Conservation (phyloP, 441 rosid genomes). For the Heliophila coronopifolia region DNA sequence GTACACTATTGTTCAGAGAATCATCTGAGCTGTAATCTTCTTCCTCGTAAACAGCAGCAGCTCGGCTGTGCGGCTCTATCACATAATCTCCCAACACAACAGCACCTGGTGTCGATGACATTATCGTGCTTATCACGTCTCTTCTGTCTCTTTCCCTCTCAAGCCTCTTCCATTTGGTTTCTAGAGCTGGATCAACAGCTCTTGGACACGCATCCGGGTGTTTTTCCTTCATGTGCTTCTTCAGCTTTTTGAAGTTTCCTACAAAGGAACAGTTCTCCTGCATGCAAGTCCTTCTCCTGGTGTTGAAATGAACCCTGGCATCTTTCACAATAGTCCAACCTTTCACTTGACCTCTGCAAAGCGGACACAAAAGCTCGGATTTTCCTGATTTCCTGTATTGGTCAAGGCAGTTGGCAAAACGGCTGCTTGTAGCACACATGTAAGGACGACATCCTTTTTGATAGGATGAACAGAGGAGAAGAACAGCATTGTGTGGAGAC, state of each 20-base stretch:
- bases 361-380: constrained; percentile 57
- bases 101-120: constrained; percentile 61
- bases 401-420: constrained; percentile 58
- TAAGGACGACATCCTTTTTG: constrained; percentile 63
- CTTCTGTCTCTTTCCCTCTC: constrained; percentile 47
- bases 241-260: constrained; percentile 51
- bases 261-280: constrained; percentile 44
- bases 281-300: constrained; percentile 55
- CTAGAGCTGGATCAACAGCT: constrained; percentile 52
- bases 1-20: constrained; percentile 36
- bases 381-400: constrained; percentile 49
- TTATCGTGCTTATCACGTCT: constrained; percentile 54
- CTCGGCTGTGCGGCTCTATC: constrained; percentile 46
- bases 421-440: constrained; percentile 61
- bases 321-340: constrained; percentile 63
- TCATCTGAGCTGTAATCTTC: constrained; percentile 46
- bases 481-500: constrained; percentile 60
- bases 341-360: constrained; percentile 68
- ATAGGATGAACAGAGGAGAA: constrained; percentile 57
- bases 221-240: constrained; percentile 49
- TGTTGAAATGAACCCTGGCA: constrained; percentile 43
- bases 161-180: constrained; percentile 61
- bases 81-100: constrained; percentile 62
- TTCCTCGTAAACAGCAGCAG: constrained; percentile 16
- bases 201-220: constrained; percentile 59